Evolutionary conservation across 2,329 filamentous ascomycete genomes (phyloP).

Genomic region (Chaetomium sp.): DNA sequence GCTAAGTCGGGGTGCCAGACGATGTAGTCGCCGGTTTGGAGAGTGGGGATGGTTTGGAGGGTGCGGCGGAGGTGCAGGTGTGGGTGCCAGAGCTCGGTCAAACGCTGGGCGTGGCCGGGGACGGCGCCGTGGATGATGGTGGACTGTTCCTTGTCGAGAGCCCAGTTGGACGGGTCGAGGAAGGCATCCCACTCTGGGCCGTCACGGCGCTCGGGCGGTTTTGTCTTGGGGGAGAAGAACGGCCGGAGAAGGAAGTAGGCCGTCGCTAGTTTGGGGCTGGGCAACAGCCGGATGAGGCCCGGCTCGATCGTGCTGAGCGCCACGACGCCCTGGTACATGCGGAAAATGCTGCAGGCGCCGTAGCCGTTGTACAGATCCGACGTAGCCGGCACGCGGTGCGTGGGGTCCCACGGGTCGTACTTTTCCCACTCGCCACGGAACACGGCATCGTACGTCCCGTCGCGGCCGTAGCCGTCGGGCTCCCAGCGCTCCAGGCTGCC

Average conservation of each 20-base stretch:
- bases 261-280: slow-evolving; percentile 42
- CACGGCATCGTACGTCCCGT: slow-evolving; percentile 48
- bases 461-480: slow-evolving; percentile 56
- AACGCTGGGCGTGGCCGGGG: slow-evolving; percentile 50
- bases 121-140: slow-evolving; percentile 54
- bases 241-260: slow-evolving; percentile 45
- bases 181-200: slow-evolving; percentile 45
- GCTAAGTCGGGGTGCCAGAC: slow-evolving; percentile 53
- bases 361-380: slow-evolving; percentile 53
- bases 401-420: slow-evolving; percentile 51
- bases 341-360: slow-evolving; percentile 51
- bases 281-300: slow-evolving; percentile 41
- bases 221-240: slow-evolving; percentile 44
- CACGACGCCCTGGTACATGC: slow-evolving; percentile 53
- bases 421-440: slow-evolving; percentile 50
- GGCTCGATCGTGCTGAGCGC: slow-evolving; percentile 46
- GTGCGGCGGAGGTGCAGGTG: slow-evolving; percentile 47
- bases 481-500: slow-evolving; percentile 69
- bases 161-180: slow-evolving; percentile 41
- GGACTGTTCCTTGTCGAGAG: slow-evolving; percentile 42
- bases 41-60: slow-evolving; percentile 48
- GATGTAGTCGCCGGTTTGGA: slow-evolving; percentile 52
- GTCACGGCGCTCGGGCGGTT: slow-evolving; percentile 34
- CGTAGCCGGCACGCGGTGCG: slow-evolving; percentile 46
- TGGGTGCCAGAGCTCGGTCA: slow-evolving; percentile 53